A percentile compares a stretch with the other conserved stretches of the same genome.
Conservation (phyloP, 768 basidiomycete genomes). For the Sarcodon aspratus region DNA sequence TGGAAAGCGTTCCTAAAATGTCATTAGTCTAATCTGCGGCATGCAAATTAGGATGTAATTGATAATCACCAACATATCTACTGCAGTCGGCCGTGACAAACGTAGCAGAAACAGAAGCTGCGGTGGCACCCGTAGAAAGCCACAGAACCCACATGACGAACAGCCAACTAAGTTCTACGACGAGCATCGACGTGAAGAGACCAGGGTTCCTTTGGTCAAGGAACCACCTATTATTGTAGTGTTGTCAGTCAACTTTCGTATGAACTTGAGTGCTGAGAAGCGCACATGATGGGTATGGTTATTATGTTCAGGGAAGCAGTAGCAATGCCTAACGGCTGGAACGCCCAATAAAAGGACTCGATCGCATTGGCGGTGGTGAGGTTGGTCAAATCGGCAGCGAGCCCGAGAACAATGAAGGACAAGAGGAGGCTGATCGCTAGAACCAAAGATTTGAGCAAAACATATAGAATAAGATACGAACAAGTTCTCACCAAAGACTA, state of each 20-base stretch:
- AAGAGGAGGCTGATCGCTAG: neutral
- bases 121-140: conserved; percentile 14
- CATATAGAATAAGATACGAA: neutral
- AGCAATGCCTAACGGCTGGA: conserved; percentile 10
- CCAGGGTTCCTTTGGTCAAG: conserved; percentile 15
- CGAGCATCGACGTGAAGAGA: conserved; percentile 18
- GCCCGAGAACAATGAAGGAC: neutral
- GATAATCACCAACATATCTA: neutral
- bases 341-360: conserved; percentile 1
- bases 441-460: neutral
- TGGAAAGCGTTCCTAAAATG: neutral
- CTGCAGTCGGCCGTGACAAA: conserved; percentile 1
- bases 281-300: neutral
- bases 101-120: conserved; percentile 4
- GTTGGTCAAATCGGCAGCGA: neutral
- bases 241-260: neutral
- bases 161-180: conserved; percentile 17
- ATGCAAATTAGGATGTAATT: neutral
- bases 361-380: neutral
- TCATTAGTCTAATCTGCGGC: neutral
- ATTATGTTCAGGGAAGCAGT: conserved; percentile 10
- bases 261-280: neutral
- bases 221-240: conserved; percentile 8
- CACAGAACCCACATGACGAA: conserved; percentile 18
- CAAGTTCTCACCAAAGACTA: neutral